Evolutionary conservation across 73 alveolate genomes (phyloP).

Genomic region (Stentor coeruleus): DNA sequence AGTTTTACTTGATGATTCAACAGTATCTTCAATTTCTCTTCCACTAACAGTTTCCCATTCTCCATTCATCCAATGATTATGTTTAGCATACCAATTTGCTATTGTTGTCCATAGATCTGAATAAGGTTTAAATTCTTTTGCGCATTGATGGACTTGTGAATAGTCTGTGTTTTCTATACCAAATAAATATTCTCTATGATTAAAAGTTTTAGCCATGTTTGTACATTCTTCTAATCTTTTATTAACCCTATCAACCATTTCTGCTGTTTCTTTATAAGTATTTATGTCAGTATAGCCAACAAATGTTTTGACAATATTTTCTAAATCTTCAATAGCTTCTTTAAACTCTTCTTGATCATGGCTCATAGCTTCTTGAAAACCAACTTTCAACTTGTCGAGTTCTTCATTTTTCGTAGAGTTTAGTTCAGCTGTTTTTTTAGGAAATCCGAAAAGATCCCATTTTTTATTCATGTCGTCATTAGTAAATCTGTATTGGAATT

Average conservation of each 20-base stretch:
- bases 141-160: constrained; percentile 80
- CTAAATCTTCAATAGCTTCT: constrained; percentile 85
- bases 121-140: constrained; percentile 79
- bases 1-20: constrained; percentile 66
- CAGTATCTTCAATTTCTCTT: constrained; percentile 68
- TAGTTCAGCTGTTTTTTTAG: constrained; percentile 81
- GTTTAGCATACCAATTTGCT: constrained; percentile 64
- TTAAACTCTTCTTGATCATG: constrained; percentile 89
- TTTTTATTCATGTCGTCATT: constrained; percentile 84
- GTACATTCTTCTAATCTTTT: constrained; percentile 82
- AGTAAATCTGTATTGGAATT: constrained; percentile 86
- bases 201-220: constrained; percentile 84
- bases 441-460: constrained; percentile 94
- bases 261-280: constrained; percentile 82
- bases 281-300: constrained; percentile 84
- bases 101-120: constrained; percentile 85
- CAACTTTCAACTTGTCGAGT: constrained; percentile 91
- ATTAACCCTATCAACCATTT: constrained; percentile 79
- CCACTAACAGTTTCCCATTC: constrained; percentile 84
- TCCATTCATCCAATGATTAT: constrained; percentile 71
- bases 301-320: constrained; percentile 87
- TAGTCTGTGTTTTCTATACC: constrained; percentile 93
- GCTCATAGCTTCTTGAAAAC: constrained; percentile 83
- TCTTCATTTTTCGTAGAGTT: constrained; percentile 77
- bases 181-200: constrained; percentile 90